Conservation (phyloP, 306 rosid genomes). For the Quercus mongolica region DNA sequence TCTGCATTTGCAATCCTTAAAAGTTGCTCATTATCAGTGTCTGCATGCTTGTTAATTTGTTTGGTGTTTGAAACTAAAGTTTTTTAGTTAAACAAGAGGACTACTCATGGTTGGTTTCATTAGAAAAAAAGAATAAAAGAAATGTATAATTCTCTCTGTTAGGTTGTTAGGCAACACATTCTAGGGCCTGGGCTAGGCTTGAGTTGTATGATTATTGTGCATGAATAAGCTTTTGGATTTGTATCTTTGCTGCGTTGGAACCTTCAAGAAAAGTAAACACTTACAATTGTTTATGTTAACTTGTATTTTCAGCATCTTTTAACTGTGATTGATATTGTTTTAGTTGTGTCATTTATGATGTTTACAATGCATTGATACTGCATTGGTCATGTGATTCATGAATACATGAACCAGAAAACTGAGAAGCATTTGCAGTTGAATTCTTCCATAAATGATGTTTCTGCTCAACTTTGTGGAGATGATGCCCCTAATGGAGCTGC, state of each 20-base stretch:
- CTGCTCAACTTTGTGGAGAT: slow-evolving; percentile 31
- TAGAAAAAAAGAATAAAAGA: neutral
- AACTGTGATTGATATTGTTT: neutral
- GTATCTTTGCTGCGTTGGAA: too few species aligned
- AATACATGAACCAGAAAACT: slow-evolving; percentile 41
- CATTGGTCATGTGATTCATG: neutral
- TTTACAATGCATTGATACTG: neutral
- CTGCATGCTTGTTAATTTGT: neutral
- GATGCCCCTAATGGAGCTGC: slow-evolving; percentile 25
- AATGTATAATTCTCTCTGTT: too few species aligned
- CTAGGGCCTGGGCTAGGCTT: neutral
- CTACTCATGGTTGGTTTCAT: neutral
- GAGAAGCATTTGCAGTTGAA: slow-evolving; percentile 58
- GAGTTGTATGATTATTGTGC: neutral
- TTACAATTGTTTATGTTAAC: neutral
- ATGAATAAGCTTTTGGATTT: too few species aligned
- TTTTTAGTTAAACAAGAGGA: neutral
- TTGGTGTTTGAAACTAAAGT: neutral
- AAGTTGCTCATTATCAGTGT: slow-evolving; percentile 1
- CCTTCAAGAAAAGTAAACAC: neutral
- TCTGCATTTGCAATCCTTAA: slow-evolving; percentile 14
- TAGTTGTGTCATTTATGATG: neutral
- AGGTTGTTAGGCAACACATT: too few species aligned
- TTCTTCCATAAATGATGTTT: slow-evolving; percentile 50
- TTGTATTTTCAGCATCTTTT: neutral